Evolutionary conservation across 202 grass and related monocot species (phyloP), one percentile per base, ranked within the genome.

Genomic region (Carex arenaria): DNA sequence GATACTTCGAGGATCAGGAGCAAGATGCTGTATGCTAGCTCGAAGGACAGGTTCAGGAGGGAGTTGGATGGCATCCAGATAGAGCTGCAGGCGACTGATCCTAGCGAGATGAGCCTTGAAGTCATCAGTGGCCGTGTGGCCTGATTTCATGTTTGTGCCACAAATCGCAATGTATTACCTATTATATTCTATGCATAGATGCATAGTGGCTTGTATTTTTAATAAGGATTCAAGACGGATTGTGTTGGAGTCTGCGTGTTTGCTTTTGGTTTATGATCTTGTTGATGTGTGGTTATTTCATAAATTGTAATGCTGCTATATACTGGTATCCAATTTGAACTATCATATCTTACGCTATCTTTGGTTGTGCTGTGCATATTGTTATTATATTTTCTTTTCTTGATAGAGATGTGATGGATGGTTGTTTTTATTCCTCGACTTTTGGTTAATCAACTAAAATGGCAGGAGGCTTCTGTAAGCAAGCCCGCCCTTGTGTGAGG

Each of bases 21-120:
- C 89, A 94, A 94, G 90, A 95, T 95, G 93, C 82, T 95, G 49
- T 95, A 92, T 13, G 88, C 93, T 0, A 95, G 93, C 90, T 92
- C 93, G 5, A 92, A 95, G 88, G 90, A 95, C 5, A 89, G 90
- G 62, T 95, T 95, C 93, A 89, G 88, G 88, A 88, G 93, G 79
- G 93, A 95, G 82, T 86, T 95, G 3, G 93, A 95, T 0, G 93
- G 93, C 55, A 90, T 95, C 49, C 93, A 95, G 82, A 90, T 95
- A 49, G 93, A 95, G 73, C 79, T 95, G 19, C 90, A 92, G 67
- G 93, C 93, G 0, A 95, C 93, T 13, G 93, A 92, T 69, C 80
- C 88, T 1, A 80, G 75, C 0, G 93, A 95, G 80, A 87, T 95
- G 28, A 91, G 86, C 5, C 87, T 95, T 0, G 93, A 95, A 19